A percentile compares a stretch with the other conserved stretches of the same genome.
Evolutionary conservation across 2,329 filamentous ascomycete genomes (phyloP).

Genomic region (Colletotrichum sp.): DNA sequence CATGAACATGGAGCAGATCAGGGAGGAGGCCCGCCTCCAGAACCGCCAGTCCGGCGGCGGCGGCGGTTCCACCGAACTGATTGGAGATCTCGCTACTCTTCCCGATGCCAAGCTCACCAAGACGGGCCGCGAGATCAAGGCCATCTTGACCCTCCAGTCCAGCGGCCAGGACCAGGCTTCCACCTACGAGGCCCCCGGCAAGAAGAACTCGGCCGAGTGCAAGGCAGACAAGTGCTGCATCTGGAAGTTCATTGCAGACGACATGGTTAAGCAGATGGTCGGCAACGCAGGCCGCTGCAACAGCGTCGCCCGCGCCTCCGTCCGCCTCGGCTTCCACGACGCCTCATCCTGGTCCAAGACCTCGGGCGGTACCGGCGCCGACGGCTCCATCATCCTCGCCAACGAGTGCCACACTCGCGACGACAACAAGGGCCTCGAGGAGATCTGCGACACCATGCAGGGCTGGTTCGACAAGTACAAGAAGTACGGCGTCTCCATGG

Average conservation of each 20-base stretch:
- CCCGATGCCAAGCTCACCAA: conserved; percentile 33
- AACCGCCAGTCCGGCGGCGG: conserved; percentile 7
- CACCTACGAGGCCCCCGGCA: conserved; percentile 22
- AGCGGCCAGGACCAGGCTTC: conserved; percentile 26
- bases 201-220: conserved; percentile 32
- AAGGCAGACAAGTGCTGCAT: conserved; percentile 47
- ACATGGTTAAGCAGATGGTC: conserved; percentile 40
- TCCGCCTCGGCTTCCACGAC: conserved; percentile 55
- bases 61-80: conserved; percentile 23
- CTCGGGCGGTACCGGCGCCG: conserved; percentile 47
- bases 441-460: conserved; percentile 44
- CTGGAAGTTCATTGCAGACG: conserved; percentile 47
- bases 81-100: conserved; percentile 44
- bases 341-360: conserved; percentile 48
- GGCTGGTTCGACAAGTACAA: conserved; percentile 47
- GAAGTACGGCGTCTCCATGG: conserved; percentile 48
- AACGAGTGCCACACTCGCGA: conserved; percentile 38
- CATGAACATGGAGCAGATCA: conserved; percentile 28
- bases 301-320: conserved; percentile 45
- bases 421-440: conserved; percentile 54
- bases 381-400: conserved; percentile 48
- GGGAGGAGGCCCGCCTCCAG: conserved; percentile 21
- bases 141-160: conserved; percentile 35
- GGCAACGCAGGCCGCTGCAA: conserved; percentile 46
- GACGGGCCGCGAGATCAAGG: conserved; percentile 41